Base-by-base conservation (phyloP, 768 basidiomycete species). In the Leccinum arenicola region DNA sequence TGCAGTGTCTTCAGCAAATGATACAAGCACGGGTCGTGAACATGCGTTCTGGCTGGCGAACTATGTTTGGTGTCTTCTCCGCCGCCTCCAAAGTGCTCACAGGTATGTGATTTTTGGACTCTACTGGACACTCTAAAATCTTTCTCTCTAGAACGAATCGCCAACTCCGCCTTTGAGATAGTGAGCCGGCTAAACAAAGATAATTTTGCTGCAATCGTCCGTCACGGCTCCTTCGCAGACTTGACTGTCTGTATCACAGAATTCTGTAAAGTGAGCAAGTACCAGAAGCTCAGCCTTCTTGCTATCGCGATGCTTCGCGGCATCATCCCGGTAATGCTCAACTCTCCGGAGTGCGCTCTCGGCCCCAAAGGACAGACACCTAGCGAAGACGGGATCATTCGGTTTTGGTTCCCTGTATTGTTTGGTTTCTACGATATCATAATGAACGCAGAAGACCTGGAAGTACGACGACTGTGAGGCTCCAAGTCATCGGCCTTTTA, bases 361-460 rank as follows among this genome's bases (percentile, higher is more conserved):
- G 61, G 64, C 17, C 67, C 70, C n/a, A 68, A 70, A 43, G 66
- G 68, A 25, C 74, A 67, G 45, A 64, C 72, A n/a, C 71, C 77
- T 0, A 79, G 78, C 65, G 89, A 91, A 59, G 96, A 97, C 61
- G 85, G 84, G 29, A 95, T 95, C 91, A 89, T 98, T 75, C 89
- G 87, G 66, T 98, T 88, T 74, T 99, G 97, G 97, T 95, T 91
- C 78, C 97, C 97, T 0, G 86, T 93, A 2, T 79, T 98, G 38
- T 96, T 98, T 69, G 90, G 91, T n/a, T 98, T 98, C 78, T 98
- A 95, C 74, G 97, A 98, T 72, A 96, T 99, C 56, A 96, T 99
- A 71, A 98, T 99, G 96, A 98, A 97, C 61, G 97, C 94, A 17
- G 97, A 98, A 72, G 97, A 99, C 69, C 77, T 99, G 27, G 97